A percentile compares a stretch with the other conserved stretches of the same genome.
Conservation (phyloP, 2,329 filamentous ascomycete species). For the Penicillium sp. region DNA sequence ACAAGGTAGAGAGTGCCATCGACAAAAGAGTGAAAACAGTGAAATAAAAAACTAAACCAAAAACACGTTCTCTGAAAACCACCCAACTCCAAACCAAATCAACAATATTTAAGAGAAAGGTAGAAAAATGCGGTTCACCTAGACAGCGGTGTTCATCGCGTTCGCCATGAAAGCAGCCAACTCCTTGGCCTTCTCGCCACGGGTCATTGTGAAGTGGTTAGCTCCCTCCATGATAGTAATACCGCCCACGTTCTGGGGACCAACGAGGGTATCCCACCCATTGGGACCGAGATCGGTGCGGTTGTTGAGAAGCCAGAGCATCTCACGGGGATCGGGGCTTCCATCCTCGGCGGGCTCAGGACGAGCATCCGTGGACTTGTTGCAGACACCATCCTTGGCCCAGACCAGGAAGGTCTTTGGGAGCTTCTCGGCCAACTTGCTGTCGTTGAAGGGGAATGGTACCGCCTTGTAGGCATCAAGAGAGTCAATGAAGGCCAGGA, state of each 20-base stretch:
- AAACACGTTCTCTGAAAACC: not conserved
- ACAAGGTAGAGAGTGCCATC: not conserved
- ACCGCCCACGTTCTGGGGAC: constrained; percentile 33
- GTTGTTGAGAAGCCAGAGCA: constrained; percentile 51
- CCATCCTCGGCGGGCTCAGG: constrained; percentile 41
- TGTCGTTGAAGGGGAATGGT: constrained; percentile 32
- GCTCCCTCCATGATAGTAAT: constrained; percentile 34
- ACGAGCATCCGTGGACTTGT: constrained; percentile 40
- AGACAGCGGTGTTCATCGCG: constrained; percentile 21
- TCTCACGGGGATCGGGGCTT: constrained; percentile 45
- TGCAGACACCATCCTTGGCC: constrained; percentile 50
- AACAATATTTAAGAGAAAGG: not conserved
- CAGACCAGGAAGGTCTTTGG: constrained; percentile 48
- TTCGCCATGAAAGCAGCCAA: constrained; percentile 29
- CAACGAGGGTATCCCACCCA: constrained; percentile 48
- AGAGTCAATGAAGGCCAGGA: constrained; percentile 49
- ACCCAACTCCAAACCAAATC: not conserved
- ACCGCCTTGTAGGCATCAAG: constrained; percentile 46
- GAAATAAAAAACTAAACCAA: not conserved
- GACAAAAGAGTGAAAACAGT: not conserved
- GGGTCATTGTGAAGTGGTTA: constrained; percentile 38
- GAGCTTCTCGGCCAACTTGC: constrained; percentile 31
- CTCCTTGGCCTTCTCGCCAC: constrained; percentile 31
- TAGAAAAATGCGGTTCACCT: constrained; percentile 6
- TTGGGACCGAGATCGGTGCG: constrained; percentile 49